These are phyloP conservation scores for Hibiscus syriacus DNA, from an alignment of 345 rosid species.

Conservation along the genomic window DNA sequence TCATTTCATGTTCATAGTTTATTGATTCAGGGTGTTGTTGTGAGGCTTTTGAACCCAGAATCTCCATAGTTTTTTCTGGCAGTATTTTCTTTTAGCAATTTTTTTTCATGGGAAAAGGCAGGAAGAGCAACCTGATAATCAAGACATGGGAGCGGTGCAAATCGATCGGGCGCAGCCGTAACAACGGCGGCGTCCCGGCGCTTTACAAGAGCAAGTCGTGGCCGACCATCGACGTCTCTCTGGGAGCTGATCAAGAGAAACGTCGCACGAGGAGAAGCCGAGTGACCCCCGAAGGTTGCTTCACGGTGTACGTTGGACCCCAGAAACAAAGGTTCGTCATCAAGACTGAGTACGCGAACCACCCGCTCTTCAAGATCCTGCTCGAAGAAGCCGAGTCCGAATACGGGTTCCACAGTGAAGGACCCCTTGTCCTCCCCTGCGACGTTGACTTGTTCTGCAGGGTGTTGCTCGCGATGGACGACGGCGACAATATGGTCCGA, in stretches of 20 bases:
- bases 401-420: slow-evolving; percentile 47
- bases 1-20: no score
- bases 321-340: slow-evolving; percentile 50
- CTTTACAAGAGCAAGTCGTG: slow-evolving; percentile 25
- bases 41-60: no score
- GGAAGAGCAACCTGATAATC: slow-evolving; percentile 30
- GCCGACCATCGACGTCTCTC: slow-evolving; percentile 6
- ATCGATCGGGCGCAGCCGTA: slow-evolving; percentile 26
- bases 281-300: slow-evolving; percentile 54
- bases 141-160: slow-evolving; percentile 50
- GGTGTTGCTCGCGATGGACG: slow-evolving; percentile 36
- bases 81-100: no score
- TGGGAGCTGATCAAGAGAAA: neutral
- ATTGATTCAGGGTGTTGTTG: no score
- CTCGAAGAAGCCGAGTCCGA: slow-evolving; percentile 68
- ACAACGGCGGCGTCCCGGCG: neutral
- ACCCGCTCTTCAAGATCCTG: slow-evolving; percentile 48
- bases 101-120: slow-evolving; percentile 14
- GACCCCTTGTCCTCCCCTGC: slow-evolving; percentile 64
- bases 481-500: slow-evolving; percentile 5
- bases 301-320: slow-evolving; percentile 60
- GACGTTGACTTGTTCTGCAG: slow-evolving; percentile 39
- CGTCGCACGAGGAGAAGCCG: neutral
- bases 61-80: neutral
- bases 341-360: slow-evolving; percentile 48